Evolutionary conservation across 495 filamentous ascomycete genomes (phyloP), one percentile per base, ranked within the genome.

Genomic region (Hamigera avellanea): DNA sequence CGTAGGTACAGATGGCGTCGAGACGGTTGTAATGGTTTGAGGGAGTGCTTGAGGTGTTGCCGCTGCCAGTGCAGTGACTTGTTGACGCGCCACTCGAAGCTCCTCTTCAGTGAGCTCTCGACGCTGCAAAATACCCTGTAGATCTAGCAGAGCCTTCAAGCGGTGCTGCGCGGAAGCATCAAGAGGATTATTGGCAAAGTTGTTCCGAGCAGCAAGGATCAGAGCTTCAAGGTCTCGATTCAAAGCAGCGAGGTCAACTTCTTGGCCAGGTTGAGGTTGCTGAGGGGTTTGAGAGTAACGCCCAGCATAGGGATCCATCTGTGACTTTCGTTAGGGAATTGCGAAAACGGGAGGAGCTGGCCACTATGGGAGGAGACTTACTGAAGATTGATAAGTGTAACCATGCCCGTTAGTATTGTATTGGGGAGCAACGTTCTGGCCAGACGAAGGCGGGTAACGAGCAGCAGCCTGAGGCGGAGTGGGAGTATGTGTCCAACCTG

Each of bases 101-200:
- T 93, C 78, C 45, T 86, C 76, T 51, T 76, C 79, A 32, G 82
- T 76, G 48, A 94, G 72, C 48, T 85, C 73, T 51, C 84, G 83
- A 44, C 67, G 77, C 50, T 81, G 72, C 58, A 96, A 62, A 49
- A 94, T 77, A 32, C 57, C 72, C 61, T 95, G 81, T 43, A 96
- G 72, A 57, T 89, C 85, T 57, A 93, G 61, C 45, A 96, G 70
- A 14, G 88, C 86, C 56, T 88, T 82, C 50, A 96, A 59, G 49
- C 79, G 81, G 41, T 74, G 75, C 59, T 86, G 79, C 44, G 80
- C 69, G 50, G 73, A 72, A 56, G 67, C 61, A 65, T 95, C 82
- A 61, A 73, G 71, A 26, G 76, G 79, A 56, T 76, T 81, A 34
- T 71, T 71, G 42, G 79, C 80, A 60, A 82, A 81, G 42, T 84